These are phyloP conservation scores for Boletellus ananiceps DNA, from an alignment of 768 basidiomycete genomes.

Conservation along the genomic window DNA sequence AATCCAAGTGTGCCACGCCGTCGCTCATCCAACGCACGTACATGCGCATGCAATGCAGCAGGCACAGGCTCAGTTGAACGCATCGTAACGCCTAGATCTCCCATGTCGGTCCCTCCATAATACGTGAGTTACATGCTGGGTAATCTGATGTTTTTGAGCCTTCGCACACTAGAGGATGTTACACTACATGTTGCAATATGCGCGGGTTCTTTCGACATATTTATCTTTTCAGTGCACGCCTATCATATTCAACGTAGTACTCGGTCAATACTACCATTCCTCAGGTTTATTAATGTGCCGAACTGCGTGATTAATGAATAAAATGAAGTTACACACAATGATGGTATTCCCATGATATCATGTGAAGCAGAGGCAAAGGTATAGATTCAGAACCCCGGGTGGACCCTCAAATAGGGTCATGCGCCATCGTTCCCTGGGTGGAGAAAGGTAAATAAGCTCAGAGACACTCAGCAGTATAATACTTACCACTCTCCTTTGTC, in stretches of 20 bases:
- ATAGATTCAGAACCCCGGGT: constrained; percentile 11
- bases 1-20: constrained; percentile 79
- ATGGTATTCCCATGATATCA: constrained; percentile 11
- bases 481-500: constrained; percentile 79
- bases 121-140: not conserved
- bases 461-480: not conserved
- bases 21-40: constrained; percentile 60
- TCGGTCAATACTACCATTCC: constrained; percentile 16
- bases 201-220: constrained; percentile 4
- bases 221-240: constrained; percentile 7
- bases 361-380: constrained; percentile 14
- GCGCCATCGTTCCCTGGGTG: constrained; percentile 30
- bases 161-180: constrained; percentile 19
- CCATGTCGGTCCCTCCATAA: not conserved
- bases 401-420: constrained; percentile 12
- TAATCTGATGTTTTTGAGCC: constrained; percentile 1
- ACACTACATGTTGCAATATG: constrained; percentile 11
- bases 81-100: constrained; percentile 4
- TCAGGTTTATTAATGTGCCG: constrained; percentile 3
- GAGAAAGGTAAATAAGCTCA: not conserved
- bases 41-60: constrained; percentile 65
- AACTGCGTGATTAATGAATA: constrained; percentile 2
- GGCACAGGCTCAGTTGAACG: constrained; percentile 42
- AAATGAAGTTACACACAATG: not conserved
- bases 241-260: constrained; percentile 21